These are phyloP conservation scores for Pichia sp. DNA, from an alignment of 1,139 yeast genomes.

Conservation along the genomic window DNA sequence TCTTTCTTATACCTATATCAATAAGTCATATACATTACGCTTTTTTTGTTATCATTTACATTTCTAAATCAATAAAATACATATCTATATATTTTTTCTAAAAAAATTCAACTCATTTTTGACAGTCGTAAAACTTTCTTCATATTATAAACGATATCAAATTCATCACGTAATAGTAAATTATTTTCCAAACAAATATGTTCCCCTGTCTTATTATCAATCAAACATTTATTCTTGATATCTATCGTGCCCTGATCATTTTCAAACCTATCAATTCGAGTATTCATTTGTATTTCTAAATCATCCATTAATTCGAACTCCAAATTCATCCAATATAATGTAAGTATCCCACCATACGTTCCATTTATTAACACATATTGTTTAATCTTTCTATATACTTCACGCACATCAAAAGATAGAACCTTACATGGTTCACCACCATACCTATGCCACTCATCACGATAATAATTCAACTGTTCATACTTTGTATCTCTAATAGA, in stretches of 20 bases:
- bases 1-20: too few species aligned
- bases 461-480: not conserved
- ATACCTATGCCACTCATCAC: conserved; percentile 1
- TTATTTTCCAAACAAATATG: not conserved
- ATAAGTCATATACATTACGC: not conserved
- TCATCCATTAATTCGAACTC: not conserved
- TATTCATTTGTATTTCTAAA: not conserved
- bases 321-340: not conserved
- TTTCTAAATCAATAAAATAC: too few species aligned
- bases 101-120: not conserved
- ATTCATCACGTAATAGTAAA: conserved; percentile 3
- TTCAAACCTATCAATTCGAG: not conserved
- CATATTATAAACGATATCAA: conserved; percentile 8
- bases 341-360: not conserved
- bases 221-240: not conserved
- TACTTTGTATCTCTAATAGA: not conserved
- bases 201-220: not conserved
- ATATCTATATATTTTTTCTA: not conserved
- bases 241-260: not conserved
- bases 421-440: too few species aligned
- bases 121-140: conserved; percentile 12
- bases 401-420: too few species aligned
- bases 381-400: too few species aligned
- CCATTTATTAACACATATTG: too few species aligned
- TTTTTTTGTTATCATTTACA: not conserved